Evolutionary conservation across 75 land plant species (phyloP).

Genomic region (Cryptomeria japonica): DNA sequence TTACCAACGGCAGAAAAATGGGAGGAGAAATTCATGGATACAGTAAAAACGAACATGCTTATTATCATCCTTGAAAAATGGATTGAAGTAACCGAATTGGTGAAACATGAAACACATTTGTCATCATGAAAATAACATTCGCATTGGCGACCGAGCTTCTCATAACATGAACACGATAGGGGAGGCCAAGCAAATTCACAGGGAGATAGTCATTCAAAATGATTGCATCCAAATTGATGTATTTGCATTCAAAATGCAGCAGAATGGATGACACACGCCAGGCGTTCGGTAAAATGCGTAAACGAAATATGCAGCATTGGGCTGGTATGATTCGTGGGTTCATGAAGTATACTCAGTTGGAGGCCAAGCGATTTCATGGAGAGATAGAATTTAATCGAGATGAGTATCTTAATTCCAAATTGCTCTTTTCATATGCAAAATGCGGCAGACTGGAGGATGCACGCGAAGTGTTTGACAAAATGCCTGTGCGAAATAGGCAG

Average conservation of each 20-base stretch:
- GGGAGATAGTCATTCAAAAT: too few relatives aligned
- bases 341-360: too few relatives aligned
- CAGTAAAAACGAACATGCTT: too few relatives aligned
- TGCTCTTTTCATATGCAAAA: slow-evolving; percentile 17
- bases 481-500: slow-evolving; percentile 2
- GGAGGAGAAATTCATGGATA: background rate
- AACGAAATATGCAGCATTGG: too few relatives aligned
- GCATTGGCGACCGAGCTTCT: too few relatives aligned
- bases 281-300: too few relatives aligned
- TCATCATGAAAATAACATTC: too few relatives aligned
- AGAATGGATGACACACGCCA: too few relatives aligned
- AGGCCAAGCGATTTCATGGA: background rate
- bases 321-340: too few relatives aligned
- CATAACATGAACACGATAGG: background rate
- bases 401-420: background rate
- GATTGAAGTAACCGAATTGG: background rate
- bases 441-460: slow-evolving; percentile 24
- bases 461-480: slow-evolving; percentile 15
- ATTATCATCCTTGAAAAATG: background rate
- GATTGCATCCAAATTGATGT: too few relatives aligned
- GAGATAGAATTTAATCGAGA: background rate
- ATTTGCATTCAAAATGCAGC: too few relatives aligned
- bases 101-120: background rate
- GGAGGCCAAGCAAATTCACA: background rate
- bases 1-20: background rate